Conservation (phyloP, 2,329 filamentous ascomycete species). For the Aspergillus thermomutatus region DNA sequence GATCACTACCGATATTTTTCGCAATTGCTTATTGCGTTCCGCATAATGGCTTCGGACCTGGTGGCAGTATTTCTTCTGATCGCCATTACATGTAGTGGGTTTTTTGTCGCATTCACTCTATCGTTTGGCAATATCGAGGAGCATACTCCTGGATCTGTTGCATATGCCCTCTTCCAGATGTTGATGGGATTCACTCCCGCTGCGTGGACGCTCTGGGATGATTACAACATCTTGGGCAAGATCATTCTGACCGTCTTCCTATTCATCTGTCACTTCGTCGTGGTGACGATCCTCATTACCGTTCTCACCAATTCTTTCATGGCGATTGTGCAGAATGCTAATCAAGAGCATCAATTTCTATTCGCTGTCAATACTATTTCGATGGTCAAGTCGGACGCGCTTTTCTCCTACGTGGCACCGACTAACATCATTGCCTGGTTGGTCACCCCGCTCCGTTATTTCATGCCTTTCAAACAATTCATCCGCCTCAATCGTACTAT, state of each 20-base stretch:
- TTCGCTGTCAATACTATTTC: conserved; percentile 97
- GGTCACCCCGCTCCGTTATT: conserved; percentile 75
- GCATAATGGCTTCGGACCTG: conserved; percentile 88
- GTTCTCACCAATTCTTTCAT: conserved; percentile 97
- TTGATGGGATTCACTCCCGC: conserved; percentile 95
- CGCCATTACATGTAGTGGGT: conserved; percentile 84
- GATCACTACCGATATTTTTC: conserved; percentile 97
- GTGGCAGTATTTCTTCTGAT: conserved; percentile 81
- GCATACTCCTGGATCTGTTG: conserved; percentile 69
- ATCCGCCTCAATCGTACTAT: conserved; percentile 83
- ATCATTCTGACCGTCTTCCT: conserved; percentile 75
- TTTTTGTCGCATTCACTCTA: conserved; percentile 90
- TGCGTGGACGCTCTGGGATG: conserved; percentile 85
- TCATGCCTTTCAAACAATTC: conserved; percentile 75
- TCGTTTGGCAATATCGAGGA: conserved; percentile 63
- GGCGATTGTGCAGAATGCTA: conserved; percentile 88
- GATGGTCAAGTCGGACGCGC: conserved; percentile 95
- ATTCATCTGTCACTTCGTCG: conserved; percentile 91
- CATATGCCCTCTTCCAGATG: conserved; percentile 88
- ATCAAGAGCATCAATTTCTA: conserved; percentile 86
- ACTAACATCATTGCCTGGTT: conserved; percentile 90
- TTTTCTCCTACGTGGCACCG: conserved; percentile 91
- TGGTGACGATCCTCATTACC: conserved; percentile 90
- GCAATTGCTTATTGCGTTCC: conserved; percentile 87
- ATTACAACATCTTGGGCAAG: conserved; percentile 75